Base-by-base conservation (phyloP, 192 early-diverging fungal species). In the Dispira parvispora region DNA sequence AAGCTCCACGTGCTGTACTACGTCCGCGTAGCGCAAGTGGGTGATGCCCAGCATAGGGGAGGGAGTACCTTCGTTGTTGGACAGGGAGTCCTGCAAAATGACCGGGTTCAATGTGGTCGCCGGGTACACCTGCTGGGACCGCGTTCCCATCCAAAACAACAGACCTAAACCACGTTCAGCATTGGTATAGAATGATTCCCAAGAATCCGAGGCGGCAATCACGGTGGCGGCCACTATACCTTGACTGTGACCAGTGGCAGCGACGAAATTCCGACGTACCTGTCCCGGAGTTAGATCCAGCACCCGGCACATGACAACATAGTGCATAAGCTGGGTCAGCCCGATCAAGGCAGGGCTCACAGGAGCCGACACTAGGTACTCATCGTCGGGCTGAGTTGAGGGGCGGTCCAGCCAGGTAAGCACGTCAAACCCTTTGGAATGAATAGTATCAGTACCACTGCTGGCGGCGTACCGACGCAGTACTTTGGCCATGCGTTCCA, bases 11-110 rank as follows among this genome's bases (percentile, higher is more conserved):
- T 96, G 88, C 71, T 86, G 81, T 68, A 85, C 72, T 42, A 95
- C 88, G 63, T 95, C 88, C 60, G 75, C 72, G 64, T 85, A 80
- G 66, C 88, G 88, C 56, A 96, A 76, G 44, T 84, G 84, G 66
- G 82, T 85, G 64, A 97, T 77, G 63, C 86, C 82, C 63, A 97
- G 78, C 94, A 97, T 97, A 50, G 90, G 89, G 10, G 88, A 88
- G 8, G 91, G 92, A 27, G 85, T 85, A 56, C 92, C 94, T 71
- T 97, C 94, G 64, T 87, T 84, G 78, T 88, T 87, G 63, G 72
- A 75, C 42, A 93, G 77, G 25, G 90, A 94, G 69, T 92, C 94
- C 71, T 92, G 83, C 27, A 92, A 72, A 68, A 97, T 89, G 62
- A 81, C 83, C 58, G 90, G 89, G 78, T 90, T 84, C 45, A 89